phyloP scores from a whole-genome alignment of 2,329 filamentous ascomycete genomes.

The Neocatenulostroma microsporum region DNA sequence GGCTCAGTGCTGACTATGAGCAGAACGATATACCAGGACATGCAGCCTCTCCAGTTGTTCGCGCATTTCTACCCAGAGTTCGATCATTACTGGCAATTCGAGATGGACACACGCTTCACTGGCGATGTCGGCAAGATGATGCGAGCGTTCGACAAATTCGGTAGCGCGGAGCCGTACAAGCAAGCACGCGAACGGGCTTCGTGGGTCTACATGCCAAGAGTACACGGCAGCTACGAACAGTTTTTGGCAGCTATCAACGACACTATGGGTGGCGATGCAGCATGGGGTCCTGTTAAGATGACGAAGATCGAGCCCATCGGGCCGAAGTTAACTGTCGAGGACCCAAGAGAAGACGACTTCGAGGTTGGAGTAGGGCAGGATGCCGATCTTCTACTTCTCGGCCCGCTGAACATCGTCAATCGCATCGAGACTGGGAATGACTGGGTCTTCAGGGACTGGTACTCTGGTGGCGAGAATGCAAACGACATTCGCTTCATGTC shows the following conservation, averaged over 20 bases:
- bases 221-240: constrained; percentile 43
- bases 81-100: constrained; percentile 73
- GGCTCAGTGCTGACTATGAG: neutral
- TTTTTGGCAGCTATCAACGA: too few relatives aligned
- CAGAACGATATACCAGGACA: constrained; percentile 49
- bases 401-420: constrained; percentile 9
- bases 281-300: too few relatives aligned
- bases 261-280: too few relatives aligned
- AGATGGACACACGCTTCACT: constrained; percentile 68
- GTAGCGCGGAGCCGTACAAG: constrained; percentile 46
- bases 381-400: constrained; percentile 55
- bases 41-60: constrained; percentile 62
- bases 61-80: constrained; percentile 67
- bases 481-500: constrained; percentile 28
- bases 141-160: too few relatives aligned
- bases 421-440: constrained; percentile 9
- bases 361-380: constrained; percentile 80
- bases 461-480: constrained; percentile 23
- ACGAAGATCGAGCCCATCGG: too few relatives aligned
- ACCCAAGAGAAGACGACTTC: constrained; percentile 61
- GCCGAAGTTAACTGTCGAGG: constrained; percentile 59
- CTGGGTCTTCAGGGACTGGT: constrained; percentile 32
- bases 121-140: constrained; percentile 73
- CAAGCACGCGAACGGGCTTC: constrained; percentile 50
- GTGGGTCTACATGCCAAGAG: constrained; percentile 44